Evolutionary conservation across 2,329 filamentous ascomycete species (phyloP).

Genomic region (Sphaerulina vaccinii): DNA sequence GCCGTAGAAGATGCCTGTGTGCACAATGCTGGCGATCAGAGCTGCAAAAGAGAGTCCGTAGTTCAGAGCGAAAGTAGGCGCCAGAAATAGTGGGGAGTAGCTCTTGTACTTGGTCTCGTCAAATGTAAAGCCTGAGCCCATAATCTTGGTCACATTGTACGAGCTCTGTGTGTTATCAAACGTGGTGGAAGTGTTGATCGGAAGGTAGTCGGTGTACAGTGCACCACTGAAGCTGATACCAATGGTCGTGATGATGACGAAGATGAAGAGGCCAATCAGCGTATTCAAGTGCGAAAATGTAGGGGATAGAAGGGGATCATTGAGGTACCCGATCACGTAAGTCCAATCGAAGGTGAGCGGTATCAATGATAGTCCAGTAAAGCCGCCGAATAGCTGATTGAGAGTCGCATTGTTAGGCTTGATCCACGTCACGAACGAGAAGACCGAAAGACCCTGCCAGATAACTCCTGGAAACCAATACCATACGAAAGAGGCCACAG

Average conservation of each 20-base stretch:
- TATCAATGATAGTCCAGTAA: slow-evolving; percentile 79
- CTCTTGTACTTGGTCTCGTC: slow-evolving; percentile 71
- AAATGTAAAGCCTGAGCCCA: slow-evolving; percentile 75
- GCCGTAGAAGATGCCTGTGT: slow-evolving; percentile 82
- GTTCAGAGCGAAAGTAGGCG: slow-evolving; percentile 82
- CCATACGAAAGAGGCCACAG: slow-evolving; percentile 69
- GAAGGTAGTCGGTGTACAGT: slow-evolving; percentile 80
- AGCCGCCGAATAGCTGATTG: slow-evolving; percentile 80
- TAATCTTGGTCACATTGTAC: slow-evolving; percentile 77
- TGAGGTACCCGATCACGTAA: slow-evolving; percentile 45
- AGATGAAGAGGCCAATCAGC: slow-evolving; percentile 60
- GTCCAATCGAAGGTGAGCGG: slow-evolving; percentile 89
- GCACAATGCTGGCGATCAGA: slow-evolving; percentile 73
- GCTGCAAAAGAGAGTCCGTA: slow-evolving; percentile 86
- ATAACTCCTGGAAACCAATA: slow-evolving; percentile 83
- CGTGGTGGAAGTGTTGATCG: slow-evolving; percentile 76
- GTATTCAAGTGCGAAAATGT: slow-evolving; percentile 69
- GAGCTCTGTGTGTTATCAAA: slow-evolving; percentile 80
- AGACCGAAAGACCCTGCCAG: slow-evolving; percentile 81
- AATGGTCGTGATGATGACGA: slow-evolving; percentile 56
- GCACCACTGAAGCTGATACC: slow-evolving; percentile 82
- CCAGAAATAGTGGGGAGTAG: slow-evolving; percentile 83
- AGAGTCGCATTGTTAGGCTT: slow-evolving; percentile 78
- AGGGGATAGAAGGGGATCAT: slow-evolving; percentile 55
- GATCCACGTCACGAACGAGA: slow-evolving; percentile 86